Evolutionary conservation across 2,329 filamentous ascomycete species (phyloP).

Genomic region (Epichloe sibirici): DNA sequence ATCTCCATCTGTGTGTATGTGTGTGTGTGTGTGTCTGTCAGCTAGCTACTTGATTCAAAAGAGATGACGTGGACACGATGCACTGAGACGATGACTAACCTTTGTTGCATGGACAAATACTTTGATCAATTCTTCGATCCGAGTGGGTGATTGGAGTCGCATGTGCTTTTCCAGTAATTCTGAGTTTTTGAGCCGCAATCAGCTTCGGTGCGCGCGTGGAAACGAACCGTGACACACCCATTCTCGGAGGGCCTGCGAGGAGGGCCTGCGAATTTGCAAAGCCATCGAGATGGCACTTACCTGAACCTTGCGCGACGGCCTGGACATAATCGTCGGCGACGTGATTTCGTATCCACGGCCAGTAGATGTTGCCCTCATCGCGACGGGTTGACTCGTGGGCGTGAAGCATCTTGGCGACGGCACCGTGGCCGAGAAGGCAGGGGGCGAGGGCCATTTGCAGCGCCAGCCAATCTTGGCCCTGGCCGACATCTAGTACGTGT

Average conservation of each 20-base stretch:
- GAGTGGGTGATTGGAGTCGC: slow-evolving; percentile 55
- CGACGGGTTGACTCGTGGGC: slow-evolving; percentile 47
- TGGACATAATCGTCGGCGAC: slow-evolving; percentile 65
- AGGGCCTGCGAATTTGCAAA: not conserved
- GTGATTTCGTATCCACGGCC: slow-evolving; percentile 87
- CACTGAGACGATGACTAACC: slow-evolving; percentile 31
- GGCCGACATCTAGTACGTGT: slow-evolving; percentile 80
- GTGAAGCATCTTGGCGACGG: slow-evolving; percentile 61
- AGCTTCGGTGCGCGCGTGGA: not conserved
- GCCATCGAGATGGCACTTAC: slow-evolving; percentile 30
- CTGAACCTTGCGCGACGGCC: slow-evolving; percentile 57
- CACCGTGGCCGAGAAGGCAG: slow-evolving; percentile 80
- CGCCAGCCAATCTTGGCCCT: slow-evolving; percentile 77
- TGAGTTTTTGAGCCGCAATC: slow-evolving; percentile 17
- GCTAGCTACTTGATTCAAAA: not conserved
- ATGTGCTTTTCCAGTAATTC: slow-evolving; percentile 67
- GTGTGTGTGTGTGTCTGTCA: not conserved
- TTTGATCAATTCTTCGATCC: slow-evolving; percentile 70
- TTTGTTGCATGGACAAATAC: slow-evolving; percentile 84
- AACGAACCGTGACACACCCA: too few species aligned
- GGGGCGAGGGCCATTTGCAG: slow-evolving; percentile 77
- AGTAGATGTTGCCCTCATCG: slow-evolving; percentile 58
- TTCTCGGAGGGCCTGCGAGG: not conserved
- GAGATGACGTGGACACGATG: too few species aligned
- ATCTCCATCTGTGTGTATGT: slow-evolving; percentile 33